These are phyloP conservation scores for Dendrobium officinale DNA, from an alignment of 106 monocot genomes.

Conservation along the genomic window DNA sequence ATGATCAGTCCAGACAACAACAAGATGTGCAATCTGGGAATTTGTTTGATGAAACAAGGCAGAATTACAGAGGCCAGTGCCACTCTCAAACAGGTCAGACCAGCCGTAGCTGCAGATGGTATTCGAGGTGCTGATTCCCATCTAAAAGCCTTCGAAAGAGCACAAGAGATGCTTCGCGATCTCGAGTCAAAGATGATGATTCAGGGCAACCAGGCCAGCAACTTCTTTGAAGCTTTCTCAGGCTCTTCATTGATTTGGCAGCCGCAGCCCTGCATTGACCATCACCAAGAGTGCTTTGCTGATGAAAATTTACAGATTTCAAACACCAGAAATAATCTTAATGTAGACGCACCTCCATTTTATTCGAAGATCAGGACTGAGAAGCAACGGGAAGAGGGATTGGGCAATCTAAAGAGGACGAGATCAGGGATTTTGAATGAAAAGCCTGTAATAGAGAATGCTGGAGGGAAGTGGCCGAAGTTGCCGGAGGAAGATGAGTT, in stretches of 20 bases:
- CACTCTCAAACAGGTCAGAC: constrained; percentile 57
- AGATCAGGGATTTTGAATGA: constrained; percentile 36
- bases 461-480: constrained; percentile 28
- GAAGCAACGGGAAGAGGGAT: constrained; percentile 17
- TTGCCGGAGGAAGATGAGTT: constrained; percentile 71
- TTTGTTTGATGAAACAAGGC: constrained; percentile 86
- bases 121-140: constrained; percentile 70
- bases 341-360: constrained; percentile 69
- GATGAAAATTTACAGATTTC: constrained; percentile 45
- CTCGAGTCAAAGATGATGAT: constrained; percentile 42
- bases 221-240: constrained; percentile 16
- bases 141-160: constrained; percentile 75
- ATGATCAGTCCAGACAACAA: constrained; percentile 68
- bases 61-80: constrained; percentile 61
- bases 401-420: constrained; percentile 69
- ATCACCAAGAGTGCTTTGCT: constrained; percentile 27
- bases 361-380: constrained; percentile 19
- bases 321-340: constrained; percentile 33
- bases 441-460: constrained; percentile 7
- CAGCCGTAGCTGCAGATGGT: constrained; percentile 41
- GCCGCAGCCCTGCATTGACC: constrained; percentile 72
- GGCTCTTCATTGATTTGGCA: constrained; percentile 63
- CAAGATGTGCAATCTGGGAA: constrained; percentile 92
- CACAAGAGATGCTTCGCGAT: constrained; percentile 82
- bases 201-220: constrained; percentile 16